phyloP scores from a whole-genome alignment of 1,139 yeast species.

The Tardiomyces depauwii region DNA sequence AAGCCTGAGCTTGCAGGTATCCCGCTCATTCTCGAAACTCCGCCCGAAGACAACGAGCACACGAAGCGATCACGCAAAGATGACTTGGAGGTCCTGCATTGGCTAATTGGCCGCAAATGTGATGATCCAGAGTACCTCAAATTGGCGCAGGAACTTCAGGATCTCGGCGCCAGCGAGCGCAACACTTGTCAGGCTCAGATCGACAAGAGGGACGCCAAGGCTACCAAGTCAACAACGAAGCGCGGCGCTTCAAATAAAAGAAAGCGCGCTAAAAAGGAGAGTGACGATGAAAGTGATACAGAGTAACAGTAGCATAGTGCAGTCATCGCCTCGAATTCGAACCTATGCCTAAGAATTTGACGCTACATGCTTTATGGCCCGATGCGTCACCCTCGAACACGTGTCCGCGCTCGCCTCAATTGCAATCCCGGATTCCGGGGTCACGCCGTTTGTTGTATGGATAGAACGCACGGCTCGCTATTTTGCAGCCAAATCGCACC shows the following conservation, averaged over 20 bases:
- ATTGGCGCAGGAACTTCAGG: slow-evolving; percentile 40
- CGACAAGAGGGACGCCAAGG: slow-evolving; percentile 2
- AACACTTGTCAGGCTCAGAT: slow-evolving; percentile 3
- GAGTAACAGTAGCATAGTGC: too few relatives aligned
- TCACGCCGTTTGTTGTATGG: too few relatives aligned
- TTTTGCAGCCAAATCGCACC: too few relatives aligned
- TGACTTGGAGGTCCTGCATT: slow-evolving; percentile 60
- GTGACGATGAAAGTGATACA: not conserved
- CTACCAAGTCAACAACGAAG: slow-evolving; percentile 3
- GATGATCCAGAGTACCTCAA: slow-evolving; percentile 46
- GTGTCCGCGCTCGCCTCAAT: too few relatives aligned
- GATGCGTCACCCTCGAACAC: too few relatives aligned
- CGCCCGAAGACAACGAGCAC: slow-evolving; percentile 25
- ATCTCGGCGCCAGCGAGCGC: slow-evolving; percentile 25
- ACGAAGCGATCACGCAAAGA: slow-evolving; percentile 52
- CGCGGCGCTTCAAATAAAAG: not conserved
- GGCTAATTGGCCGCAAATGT: slow-evolving; percentile 44
- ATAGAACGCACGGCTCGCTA: too few relatives aligned
- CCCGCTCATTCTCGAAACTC: slow-evolving; percentile 88
- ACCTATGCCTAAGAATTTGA: too few relatives aligned
- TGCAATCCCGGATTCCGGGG: too few relatives aligned
- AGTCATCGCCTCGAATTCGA: too few relatives aligned
- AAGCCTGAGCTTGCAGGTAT: slow-evolving; percentile 46
- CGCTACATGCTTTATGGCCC: too few relatives aligned
- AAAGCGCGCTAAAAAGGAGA: not conserved